Evolutionary conservation across 352 stramenopile species (phyloP), one percentile per base, ranked within the genome.

Genomic region (Albugo laibachii): DNA sequence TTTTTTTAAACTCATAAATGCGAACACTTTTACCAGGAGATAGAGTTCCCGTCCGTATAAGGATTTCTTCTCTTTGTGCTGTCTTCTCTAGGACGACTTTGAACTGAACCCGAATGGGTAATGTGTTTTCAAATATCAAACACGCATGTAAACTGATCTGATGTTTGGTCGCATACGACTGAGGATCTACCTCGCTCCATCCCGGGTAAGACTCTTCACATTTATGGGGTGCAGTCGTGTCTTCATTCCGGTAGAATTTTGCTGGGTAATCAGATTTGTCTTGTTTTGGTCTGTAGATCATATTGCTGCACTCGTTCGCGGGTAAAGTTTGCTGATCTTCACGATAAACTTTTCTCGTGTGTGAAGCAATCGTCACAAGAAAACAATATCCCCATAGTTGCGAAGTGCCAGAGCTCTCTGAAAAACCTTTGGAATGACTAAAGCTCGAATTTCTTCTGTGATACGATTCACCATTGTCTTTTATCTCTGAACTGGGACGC

Each of bases 161-260:
- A 50, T 89, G 85, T 62, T 89, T 92, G 0, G 79, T 87, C 2
- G 76, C 79, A 20, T 92, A 89, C 5, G 69, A 80, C 49, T 86
- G 75, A 38, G 76, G 36, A 35, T 80, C 67, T 3, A 31, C 24
- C 24, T 31, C 24, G 24, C 24, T 31, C 24, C 24, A 31, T 31
- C 8, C 8, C 24, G 24, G 3, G 8, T 31, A 31, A 8, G 24
- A 31, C 3, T 40, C 16, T 41, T 36, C 41, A 50, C 51, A 14
- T 50, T 55, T 3, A 31, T 31, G 24, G 8, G 24, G 8, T 3
- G 24, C 8, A 31, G n/a, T n/a, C 0, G 63, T 57, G 31, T 78
- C 65, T 13, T 71, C 54, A 11, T 55, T 54, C 24, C 50, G 60
- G 24, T 31, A 31, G 24, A 31, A 31, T 18, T 48, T 40, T 1